phyloP scores from a whole-genome alignment of 768 basidiomycete species.

The Atractiella rhizophila region DNA sequence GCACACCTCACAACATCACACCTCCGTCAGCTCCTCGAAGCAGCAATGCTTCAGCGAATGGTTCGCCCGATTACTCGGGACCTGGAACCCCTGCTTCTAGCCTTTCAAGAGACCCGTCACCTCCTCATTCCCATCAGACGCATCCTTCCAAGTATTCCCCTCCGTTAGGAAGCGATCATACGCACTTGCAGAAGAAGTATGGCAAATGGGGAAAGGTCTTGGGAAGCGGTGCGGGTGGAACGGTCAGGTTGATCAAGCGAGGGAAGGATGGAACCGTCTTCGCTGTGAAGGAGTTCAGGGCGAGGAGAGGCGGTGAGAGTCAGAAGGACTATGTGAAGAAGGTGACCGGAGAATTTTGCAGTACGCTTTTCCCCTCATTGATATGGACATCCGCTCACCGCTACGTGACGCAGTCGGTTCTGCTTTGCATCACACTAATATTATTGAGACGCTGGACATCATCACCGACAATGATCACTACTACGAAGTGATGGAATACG shows the following conservation, averaged over 20 bases:
- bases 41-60: conserved; percentile 1
- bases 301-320: conserved; percentile 60
- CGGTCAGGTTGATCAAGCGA: conserved; percentile 72
- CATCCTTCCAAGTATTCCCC: conserved; percentile 28
- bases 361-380: conserved; percentile 20
- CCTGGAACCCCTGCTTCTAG: conserved; percentile 10
- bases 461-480: conserved; percentile 92
- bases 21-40: conserved; percentile 3
- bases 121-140: conserved; percentile 16
- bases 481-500: conserved; percentile 99
- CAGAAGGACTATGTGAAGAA: conserved; percentile 99
- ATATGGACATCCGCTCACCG: neutral
- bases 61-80: conserved; percentile 1
- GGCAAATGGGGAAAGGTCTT: conserved; percentile 94
- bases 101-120: neutral
- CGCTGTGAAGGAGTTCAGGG: conserved; percentile 93
- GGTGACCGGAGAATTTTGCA: conserved; percentile 96
- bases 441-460: conserved; percentile 95
- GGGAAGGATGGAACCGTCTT: conserved; percentile 32
- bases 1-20: conserved; percentile 3
- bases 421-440: conserved; percentile 76
- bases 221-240: conserved; percentile 92
- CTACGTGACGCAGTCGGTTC: conserved; percentile 20
- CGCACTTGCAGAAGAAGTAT: conserved; percentile 91
- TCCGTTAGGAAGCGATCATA: conserved; percentile 57